phyloP scores from a whole-genome alignment of 2,329 filamentous ascomycete species.

The Colletotrichum tropicale region DNA sequence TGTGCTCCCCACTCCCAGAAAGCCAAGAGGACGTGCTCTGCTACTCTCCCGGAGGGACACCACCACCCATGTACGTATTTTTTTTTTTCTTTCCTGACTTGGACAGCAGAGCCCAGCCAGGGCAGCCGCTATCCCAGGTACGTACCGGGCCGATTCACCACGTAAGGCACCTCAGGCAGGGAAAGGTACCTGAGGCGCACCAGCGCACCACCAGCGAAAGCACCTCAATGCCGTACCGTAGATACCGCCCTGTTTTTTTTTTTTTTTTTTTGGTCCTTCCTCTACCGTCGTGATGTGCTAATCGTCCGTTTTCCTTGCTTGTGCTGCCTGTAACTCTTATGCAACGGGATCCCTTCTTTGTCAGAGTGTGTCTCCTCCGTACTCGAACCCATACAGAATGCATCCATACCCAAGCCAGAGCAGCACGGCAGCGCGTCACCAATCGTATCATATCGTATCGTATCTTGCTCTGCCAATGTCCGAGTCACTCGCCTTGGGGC shows the following conservation, averaged over 20 bases:
- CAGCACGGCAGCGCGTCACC: not conserved
- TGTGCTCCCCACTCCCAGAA: not conserved
- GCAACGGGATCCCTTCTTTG: not conserved
- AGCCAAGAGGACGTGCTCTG: slow-evolving; percentile 19
- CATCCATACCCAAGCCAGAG: not conserved
- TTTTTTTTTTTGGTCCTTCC: not conserved
- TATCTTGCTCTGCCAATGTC: not conserved
- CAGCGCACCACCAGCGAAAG: not conserved
- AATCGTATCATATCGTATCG: not conserved
- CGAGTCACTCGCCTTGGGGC: not conserved
- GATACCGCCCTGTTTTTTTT: not conserved
- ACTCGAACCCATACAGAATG: not conserved
- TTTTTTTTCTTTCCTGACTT: not conserved
- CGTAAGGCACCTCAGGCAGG: not conserved
- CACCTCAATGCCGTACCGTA: not conserved
- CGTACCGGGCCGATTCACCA: not conserved
- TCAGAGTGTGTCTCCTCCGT: not conserved
- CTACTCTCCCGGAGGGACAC: slow-evolving; percentile 3
- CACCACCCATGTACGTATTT: not conserved
- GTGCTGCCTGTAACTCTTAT: not conserved
- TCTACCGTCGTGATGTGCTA: not conserved
- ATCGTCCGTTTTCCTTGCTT: not conserved
- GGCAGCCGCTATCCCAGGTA: not conserved
- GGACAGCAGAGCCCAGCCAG: not conserved
- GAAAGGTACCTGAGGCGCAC: not conserved